These are phyloP conservation scores for Curvularia sp. DNA, from an alignment of 2,329 filamentous ascomycete species.

Conservation along the genomic window DNA sequence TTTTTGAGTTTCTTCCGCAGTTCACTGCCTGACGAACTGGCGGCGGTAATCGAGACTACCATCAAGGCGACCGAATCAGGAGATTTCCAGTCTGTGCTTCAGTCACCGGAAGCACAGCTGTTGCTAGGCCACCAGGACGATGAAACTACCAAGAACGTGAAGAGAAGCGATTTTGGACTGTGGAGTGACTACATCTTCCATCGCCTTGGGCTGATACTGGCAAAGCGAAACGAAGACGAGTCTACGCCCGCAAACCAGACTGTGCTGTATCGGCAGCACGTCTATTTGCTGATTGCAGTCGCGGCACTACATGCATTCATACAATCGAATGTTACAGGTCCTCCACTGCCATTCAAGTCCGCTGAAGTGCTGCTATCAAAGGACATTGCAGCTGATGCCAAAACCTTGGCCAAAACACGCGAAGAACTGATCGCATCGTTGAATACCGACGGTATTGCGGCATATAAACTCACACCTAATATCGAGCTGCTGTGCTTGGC, in stretches of 20 bases:
- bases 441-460: slow-evolving; percentile 82
- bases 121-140: slow-evolving; percentile 53
- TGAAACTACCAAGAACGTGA: slow-evolving; percentile 41
- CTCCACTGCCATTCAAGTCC: slow-evolving; percentile 70
- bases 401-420: slow-evolving; percentile 50
- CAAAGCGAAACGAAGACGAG: slow-evolving; percentile 38
- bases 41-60: slow-evolving; percentile 46
- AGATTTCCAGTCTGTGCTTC: slow-evolving; percentile 52
- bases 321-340: slow-evolving; percentile 87
- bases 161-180: slow-evolving; percentile 43
- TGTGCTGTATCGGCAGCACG: slow-evolving; percentile 50
- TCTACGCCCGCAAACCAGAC: slow-evolving; percentile 38
- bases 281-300: slow-evolving; percentile 66
- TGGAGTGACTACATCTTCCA: slow-evolving; percentile 59
- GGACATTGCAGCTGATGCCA: slow-evolving; percentile 50
- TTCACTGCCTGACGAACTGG: slow-evolving; percentile 54
- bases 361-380: slow-evolving; percentile 60
- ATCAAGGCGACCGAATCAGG: slow-evolving; percentile 53
- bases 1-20: slow-evolving; percentile 52
- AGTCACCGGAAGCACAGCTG: slow-evolving; percentile 49
- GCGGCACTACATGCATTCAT: slow-evolving; percentile 80
- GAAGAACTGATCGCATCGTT: slow-evolving; percentile 72
- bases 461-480: slow-evolving; percentile 83
- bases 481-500: slow-evolving; percentile 85
- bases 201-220: slow-evolving; percentile 50